Base-by-base conservation (phyloP, 2,329 filamentous ascomycete genomes). In the Fusarium verrucosum region DNA sequence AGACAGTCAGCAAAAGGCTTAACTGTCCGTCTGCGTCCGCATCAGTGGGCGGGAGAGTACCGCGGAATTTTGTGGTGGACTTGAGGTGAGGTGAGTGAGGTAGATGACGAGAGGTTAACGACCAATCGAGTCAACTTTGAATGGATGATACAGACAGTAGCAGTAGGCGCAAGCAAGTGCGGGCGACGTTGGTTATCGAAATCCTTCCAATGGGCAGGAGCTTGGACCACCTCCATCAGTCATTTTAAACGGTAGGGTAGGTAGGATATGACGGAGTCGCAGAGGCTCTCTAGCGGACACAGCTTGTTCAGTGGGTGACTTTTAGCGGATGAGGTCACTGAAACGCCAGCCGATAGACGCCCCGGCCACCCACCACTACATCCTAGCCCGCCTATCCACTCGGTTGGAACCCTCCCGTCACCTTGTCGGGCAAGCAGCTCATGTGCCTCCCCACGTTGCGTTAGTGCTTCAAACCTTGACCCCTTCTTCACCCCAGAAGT, bases 161-260 rank as follows among this genome's bases (percentile, higher is more conserved):
- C 36, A 50, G n/a, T n/a, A n/a, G n/a, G 43, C 50, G 45, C 51
- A 57, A 62, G 26, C 4, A 30, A 28, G 62, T 62, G 59, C 58
- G 55, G 68, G 65, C 54, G 66, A 70, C 44, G 67, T 71, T 71
- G 69, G 70, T n/a, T n/a, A n/a, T n/a, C 61, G 65, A 66, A 69
- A 67, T 69, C 49, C 36, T 62, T 5, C 37, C 37, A 42, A 10
- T 47, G 35, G 68, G n/a, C n/a, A n/a, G n/a, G 66, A 72, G 70
- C 70, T 72, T 72, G 66, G 70, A 70, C 70, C 70, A 72, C 53
- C 53, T 16, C 49, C 62, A 58, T 62, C 64, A 62, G 52, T 45
- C 41, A 57, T 57, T 52, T 46, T 35, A 20, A 52, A 47, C 38
- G 28, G 54, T 58, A n/a, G n/a, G n/a, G n/a, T n/a, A n/a, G n/a